These are phyloP conservation scores for Epichloe coenophiala DNA, from an alignment of 2,329 filamentous ascomycete species.

Conservation along the genomic window DNA sequence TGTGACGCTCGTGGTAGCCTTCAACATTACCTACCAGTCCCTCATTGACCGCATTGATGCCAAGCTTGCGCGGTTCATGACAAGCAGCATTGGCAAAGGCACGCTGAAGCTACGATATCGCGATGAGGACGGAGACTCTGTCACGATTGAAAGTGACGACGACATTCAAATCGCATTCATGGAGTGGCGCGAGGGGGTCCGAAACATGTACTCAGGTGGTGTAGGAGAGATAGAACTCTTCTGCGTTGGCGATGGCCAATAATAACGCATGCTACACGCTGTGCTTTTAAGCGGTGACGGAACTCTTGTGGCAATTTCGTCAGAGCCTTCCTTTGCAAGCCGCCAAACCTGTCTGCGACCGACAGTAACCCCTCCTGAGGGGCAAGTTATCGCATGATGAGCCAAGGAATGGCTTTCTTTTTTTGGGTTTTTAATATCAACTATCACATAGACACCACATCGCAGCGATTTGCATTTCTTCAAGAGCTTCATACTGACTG, in stretches of 20 bases:
- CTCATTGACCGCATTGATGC: constrained; percentile 92
- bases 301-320: background rate
- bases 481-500: constrained; percentile 1
- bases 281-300: background rate
- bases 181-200: constrained; percentile 69
- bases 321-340: background rate
- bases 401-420: background rate
- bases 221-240: constrained; percentile 86
- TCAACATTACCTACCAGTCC: constrained; percentile 88
- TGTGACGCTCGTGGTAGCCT: constrained; percentile 88
- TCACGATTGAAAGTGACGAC: constrained; percentile 89
- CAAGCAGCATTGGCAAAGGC: constrained; percentile 68
- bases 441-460: constrained; percentile 17
- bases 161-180: constrained; percentile 93
- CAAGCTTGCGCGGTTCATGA: constrained; percentile 78
- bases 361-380: background rate
- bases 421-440: background rate
- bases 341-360: background rate
- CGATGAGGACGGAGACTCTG: constrained; percentile 84
- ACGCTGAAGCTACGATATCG: constrained; percentile 79
- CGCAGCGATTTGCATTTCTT: constrained; percentile 13
- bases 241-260: constrained; percentile 43
- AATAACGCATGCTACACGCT: background rate
- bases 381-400: background rate
- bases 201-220: constrained; percentile 46